Conservation (phyloP, 208 protist genomes). For the Herpetomonas samuelpessoai region DNA sequence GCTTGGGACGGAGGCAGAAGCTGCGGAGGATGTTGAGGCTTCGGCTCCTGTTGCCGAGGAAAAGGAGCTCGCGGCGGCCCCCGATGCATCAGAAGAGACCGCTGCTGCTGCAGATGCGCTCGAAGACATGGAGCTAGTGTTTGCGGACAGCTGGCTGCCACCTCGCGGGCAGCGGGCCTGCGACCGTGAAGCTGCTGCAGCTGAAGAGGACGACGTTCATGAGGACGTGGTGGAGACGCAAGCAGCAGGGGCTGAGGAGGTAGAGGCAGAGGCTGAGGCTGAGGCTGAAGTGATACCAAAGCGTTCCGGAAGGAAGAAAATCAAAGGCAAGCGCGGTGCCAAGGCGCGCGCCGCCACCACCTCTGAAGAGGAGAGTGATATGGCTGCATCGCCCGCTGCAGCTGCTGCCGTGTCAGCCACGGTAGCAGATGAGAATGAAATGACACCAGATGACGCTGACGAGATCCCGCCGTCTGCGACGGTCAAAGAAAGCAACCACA, state of each 20-base stretch:
- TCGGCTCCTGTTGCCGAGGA: not conserved
- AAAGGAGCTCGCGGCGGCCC: too few relatives aligned
- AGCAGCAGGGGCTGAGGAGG: not conserved
- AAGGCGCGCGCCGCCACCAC: not conserved
- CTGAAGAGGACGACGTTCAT: not conserved
- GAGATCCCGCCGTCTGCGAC: too few relatives aligned
- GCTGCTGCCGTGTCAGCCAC: too few relatives aligned
- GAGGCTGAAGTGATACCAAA: too few relatives aligned
- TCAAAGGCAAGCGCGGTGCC: not conserved
- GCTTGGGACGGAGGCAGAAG: not conserved
- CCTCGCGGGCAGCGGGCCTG: not conserved
- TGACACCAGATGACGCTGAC: too few relatives aligned
- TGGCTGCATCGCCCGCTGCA: too few relatives aligned
- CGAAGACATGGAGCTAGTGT: not conserved
- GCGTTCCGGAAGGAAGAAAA: too few relatives aligned
- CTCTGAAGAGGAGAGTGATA: too few relatives aligned
- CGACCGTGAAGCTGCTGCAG: not conserved
- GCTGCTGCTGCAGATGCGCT: not conserved
- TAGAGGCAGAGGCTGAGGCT: not conserved
- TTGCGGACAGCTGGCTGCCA: not conserved
- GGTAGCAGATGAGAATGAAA: too few relatives aligned
- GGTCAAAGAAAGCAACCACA: too few relatives aligned
- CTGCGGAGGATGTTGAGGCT: not conserved
- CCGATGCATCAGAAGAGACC: not conserved
- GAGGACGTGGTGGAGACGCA: too few relatives aligned